Conservation (phyloP, 768 basidiomycete genomes). For the Ramaria sp. region DNA sequence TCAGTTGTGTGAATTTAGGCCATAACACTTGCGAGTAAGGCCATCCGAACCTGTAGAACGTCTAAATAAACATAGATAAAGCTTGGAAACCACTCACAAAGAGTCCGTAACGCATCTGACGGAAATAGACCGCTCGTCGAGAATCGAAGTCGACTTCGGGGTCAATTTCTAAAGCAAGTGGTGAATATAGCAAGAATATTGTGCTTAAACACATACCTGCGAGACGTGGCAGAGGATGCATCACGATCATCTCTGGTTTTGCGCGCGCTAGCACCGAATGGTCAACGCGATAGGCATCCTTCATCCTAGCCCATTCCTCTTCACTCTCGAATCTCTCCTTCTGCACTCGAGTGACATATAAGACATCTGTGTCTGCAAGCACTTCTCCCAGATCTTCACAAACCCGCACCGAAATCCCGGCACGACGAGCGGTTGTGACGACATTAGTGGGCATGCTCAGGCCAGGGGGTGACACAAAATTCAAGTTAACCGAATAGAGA, state of each 20-base stretch:
- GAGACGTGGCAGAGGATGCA: conserved; percentile 96
- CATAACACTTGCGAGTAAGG: conserved; percentile 60
- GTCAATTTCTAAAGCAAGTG: conserved; percentile 73
- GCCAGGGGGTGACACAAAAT: conserved; percentile 85
- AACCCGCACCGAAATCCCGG: conserved; percentile 66
- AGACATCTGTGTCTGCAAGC: conserved; percentile 83
- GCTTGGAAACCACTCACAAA: conserved; percentile 54
- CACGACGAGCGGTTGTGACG: conserved; percentile 72
- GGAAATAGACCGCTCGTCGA: conserved; percentile 91
- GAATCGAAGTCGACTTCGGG: conserved; percentile 97
- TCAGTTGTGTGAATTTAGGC: conserved; percentile 15
- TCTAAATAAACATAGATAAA: background rate
- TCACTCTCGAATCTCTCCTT: conserved; percentile 83
- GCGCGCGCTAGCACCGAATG: conserved; percentile 88
- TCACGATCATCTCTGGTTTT: conserved; percentile 96
- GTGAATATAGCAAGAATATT: background rate
- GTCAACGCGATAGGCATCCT: conserved; percentile 87
- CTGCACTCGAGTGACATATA: conserved; percentile 94
- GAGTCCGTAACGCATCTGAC: conserved; percentile 96
- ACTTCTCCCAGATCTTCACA: conserved; percentile 89
- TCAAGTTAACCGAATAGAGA: conserved; percentile 86
- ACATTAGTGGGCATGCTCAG: conserved; percentile 86
- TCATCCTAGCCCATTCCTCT: conserved; percentile 81
- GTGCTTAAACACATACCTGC: conserved; percentile 43
- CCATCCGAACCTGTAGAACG: conserved; percentile 57